Conservation (phyloP, 2,329 filamentous ascomycete genomes). For the Aspergillus sp. region DNA sequence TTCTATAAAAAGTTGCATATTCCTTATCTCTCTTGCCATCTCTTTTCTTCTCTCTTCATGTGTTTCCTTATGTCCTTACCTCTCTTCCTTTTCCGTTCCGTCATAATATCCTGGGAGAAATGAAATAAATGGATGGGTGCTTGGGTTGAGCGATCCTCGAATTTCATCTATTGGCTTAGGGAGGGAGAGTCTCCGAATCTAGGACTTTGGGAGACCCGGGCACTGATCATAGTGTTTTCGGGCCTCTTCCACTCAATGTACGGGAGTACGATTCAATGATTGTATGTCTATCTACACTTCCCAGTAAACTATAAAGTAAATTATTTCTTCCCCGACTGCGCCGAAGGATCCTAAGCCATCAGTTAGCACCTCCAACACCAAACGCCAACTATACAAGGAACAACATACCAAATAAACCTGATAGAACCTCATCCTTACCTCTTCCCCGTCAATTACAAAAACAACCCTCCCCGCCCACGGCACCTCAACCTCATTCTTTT, state of each 20-base stretch:
- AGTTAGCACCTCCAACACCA: neutral
- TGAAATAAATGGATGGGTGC: neutral
- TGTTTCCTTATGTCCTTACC: conserved; percentile 4
- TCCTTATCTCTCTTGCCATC: conserved; percentile 13
- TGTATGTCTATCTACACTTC: neutral
- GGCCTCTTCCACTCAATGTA: too few species aligned
- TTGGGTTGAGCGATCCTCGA: neutral
- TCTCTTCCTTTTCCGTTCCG: conserved; percentile 18
- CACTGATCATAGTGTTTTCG: too few species aligned
- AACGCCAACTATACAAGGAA: neutral
- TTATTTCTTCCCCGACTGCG: conserved; percentile 29
- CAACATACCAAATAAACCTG: conserved; percentile 34
- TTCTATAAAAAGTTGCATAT: conserved; percentile 6
- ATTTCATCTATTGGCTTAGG: too few species aligned
- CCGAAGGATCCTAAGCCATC: conserved; percentile 24
- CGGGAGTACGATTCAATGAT: too few species aligned
- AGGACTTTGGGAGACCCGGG: too few species aligned
- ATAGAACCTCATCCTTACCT: conserved; percentile 33
- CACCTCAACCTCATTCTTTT: conserved; percentile 26
- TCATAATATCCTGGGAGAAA: conserved; percentile 3
- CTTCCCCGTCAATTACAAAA: conserved; percentile 21
- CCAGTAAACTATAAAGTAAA: neutral
- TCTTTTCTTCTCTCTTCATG: conserved; percentile 11
- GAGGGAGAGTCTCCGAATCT: too few species aligned
- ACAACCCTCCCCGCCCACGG: conserved; percentile 33